Base-by-base conservation (phyloP, 2,329 filamentous ascomycete species). In the Chrysoporthe cubensis region DNA sequence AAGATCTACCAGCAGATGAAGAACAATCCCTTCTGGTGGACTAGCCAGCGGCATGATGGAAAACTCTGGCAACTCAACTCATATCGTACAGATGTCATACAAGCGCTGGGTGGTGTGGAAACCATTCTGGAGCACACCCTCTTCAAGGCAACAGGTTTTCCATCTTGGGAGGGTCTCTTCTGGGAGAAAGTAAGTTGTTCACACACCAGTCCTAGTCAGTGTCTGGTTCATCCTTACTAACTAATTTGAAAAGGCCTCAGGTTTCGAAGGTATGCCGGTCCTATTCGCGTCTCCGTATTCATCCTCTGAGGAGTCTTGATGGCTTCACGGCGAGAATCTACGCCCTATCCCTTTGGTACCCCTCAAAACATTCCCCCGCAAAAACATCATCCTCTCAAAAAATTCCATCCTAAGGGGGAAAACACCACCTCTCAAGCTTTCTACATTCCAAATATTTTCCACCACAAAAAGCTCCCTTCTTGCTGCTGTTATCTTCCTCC, bases 1-100 rank as follows among this genome's bases (percentile, higher is more conserved):
- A 99, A 99, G 84, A 90, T 96, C 42, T 99, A 98, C 77, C 95
- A 98, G 78, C 85, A 98, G 69, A 98, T 99, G 95, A 97, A 97
- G 88, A 96, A 91, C 80, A 97, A 98, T 77, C 96, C 96, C 0
- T 98, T 98, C 85, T 97, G 94, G 94, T 99, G 96, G 96, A 99
- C 96, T 4, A 97, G 92, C 75, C 95, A 98, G 79, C 87, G 96
- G 50, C 96, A 99, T 75, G 96, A 99, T 75, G 96, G 96, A 76
- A 98, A 98, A 76, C 80, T 99, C 4, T 99, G 96, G 96, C 97
- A 97, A 71, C 79, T 99, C 65, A 98, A 98, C 72, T 92, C 93
- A 1, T 97, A 98, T 80, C 86, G 96, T 71, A 97, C 96, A 7
- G 96, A 99, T 81, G 94, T 97, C 11, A 99, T 99, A 68, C 96